A percentile compares a stretch with the other conserved stretches of the same genome.
Evolutionary conservation across 805 yeast species (phyloP).

Genomic region (Starmerella apis): DNA sequence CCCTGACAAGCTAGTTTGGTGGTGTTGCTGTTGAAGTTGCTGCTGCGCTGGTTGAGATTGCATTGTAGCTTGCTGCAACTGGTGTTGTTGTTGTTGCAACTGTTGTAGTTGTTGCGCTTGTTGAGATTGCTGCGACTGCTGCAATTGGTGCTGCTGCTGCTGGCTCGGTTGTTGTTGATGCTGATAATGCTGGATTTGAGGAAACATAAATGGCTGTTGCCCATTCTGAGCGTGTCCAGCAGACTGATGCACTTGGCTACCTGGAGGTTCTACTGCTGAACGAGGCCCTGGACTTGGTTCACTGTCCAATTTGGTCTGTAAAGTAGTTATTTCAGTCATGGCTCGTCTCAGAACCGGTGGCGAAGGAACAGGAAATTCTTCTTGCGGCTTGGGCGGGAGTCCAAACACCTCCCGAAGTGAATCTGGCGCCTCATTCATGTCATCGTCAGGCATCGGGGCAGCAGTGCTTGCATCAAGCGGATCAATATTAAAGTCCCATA

Average conservation of each 20-base stretch:
- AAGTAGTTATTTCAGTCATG: constrained; percentile 1
- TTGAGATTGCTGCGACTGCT: neutral
- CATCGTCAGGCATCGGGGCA: neutral
- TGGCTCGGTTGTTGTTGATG: neutral
- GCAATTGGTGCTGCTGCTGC: neutral
- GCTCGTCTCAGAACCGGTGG: constrained; percentile 12
- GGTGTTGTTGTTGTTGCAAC: constrained; percentile 26
- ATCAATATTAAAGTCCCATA: constrained; percentile 28
- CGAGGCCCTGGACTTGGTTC: neutral
- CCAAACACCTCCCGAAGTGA: constrained; percentile 64
- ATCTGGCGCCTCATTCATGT: constrained; percentile 50
- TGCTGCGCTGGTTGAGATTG: constrained; percentile 1
- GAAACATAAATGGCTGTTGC: neutral
- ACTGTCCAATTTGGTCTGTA: neutral
- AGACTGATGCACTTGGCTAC: neutral
- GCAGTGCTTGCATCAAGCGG: neutral
- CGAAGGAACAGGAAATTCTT: constrained; percentile 26
- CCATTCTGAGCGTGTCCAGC: neutral
- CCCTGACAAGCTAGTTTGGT: neutral
- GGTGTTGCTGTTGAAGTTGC: constrained; percentile 15
- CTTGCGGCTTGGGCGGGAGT: constrained; percentile 34
- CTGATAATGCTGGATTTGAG: neutral
- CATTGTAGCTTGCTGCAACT: constrained; percentile 13
- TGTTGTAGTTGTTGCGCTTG: neutral
- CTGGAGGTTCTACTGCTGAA: neutral